Base-by-base conservation (phyloP, 306 rosid genomes). In the Gleditsia sinensis region DNA sequence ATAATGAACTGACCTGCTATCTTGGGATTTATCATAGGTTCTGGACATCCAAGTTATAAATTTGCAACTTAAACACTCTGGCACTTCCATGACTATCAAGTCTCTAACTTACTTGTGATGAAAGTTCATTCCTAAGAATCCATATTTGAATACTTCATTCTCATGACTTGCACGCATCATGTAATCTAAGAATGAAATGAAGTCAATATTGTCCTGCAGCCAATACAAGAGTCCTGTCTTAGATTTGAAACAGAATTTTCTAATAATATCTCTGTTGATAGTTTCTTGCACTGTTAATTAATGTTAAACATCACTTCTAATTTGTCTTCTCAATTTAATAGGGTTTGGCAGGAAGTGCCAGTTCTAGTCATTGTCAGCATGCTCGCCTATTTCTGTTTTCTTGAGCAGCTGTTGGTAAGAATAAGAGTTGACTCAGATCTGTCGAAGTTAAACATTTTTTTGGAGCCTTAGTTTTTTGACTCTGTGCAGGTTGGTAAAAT, bases 311-410 rank as follows among this genome's bases (percentile, higher is more conserved):
- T 11, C 68, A 45, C 37, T 49, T 82, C 28, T 45, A 56, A 70
- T 66, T 82, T 82, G 20, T 62, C 39, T 70, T 43, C 74, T 82
- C 48, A 63, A 39, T 68, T 83, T 73, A 24, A 58, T 70, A 94
- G 97, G 92, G 83, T 90, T 43, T 94, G 98, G 99, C 98, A 94
- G 86, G 99, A 94, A 83, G 93, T 94, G 9, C 99, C 99, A 0
- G 96, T 90, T 78, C 96, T 94, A 3, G 97, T 92, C 80, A 92
- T 94, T 67, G 87, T 94, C 84, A 92, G 99, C 86, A 87, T 90
- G 96, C 93, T 94, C 67, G 98, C 99, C 75, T 94, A 94, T 83
- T 94, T 94, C 71, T 94, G 99, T 81, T 94, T 92, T 75, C 97
- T 94, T 43, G 99, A 94, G 89, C 99, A 94, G 84, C 83, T 94